Conservation (phyloP, 2,329 filamentous ascomycete species). For the Mycogone perniciosa region DNA sequence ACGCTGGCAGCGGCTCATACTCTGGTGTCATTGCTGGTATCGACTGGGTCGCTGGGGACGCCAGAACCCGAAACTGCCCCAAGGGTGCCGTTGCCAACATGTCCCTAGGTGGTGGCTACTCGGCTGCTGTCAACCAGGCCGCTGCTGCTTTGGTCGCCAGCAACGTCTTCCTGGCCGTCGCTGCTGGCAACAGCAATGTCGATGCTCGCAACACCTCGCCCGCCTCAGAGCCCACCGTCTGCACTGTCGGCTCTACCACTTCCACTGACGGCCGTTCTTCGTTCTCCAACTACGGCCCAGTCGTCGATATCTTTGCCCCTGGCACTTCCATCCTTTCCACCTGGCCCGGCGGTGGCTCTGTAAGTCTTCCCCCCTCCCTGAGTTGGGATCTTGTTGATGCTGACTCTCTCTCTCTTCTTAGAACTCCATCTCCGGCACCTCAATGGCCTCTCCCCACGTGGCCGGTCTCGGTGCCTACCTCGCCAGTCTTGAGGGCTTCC, state of each 20-base stretch:
- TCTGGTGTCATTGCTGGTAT: conserved; percentile 41
- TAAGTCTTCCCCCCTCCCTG: conserved; percentile 2
- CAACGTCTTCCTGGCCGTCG: conserved; percentile 49
- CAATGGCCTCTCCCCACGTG: conserved; percentile 39
- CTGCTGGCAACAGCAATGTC: conserved; percentile 45
- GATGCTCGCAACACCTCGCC: conserved; percentile 42
- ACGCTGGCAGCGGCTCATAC: conserved; percentile 25
- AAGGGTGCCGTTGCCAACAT: conserved; percentile 48
- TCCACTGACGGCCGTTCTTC: conserved; percentile 33
- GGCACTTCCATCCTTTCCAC: conserved; percentile 42
- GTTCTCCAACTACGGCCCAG: conserved; percentile 47
- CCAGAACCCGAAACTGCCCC: conserved; percentile 31
- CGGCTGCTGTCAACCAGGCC: conserved; percentile 43
- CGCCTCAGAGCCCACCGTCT: conserved; percentile 40
- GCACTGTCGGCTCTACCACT: conserved; percentile 48
- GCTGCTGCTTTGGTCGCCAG: conserved; percentile 38
- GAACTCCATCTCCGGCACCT: conserved; percentile 39
- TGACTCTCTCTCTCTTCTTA: background rate
- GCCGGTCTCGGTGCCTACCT: conserved; percentile 38
- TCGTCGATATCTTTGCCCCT: conserved; percentile 47
- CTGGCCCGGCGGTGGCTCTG: conserved; percentile 36
- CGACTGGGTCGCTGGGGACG: conserved; percentile 36
- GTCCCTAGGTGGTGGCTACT: conserved; percentile 46
- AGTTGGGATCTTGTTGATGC: background rate
- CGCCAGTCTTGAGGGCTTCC: conserved; percentile 33